Percentiles rank a stretch among this genome's conserved stretches.
These are phyloP conservation scores for Mycena crocata DNA, from an alignment of 768 basidiomycete species.

Conservation along the genomic window DNA sequence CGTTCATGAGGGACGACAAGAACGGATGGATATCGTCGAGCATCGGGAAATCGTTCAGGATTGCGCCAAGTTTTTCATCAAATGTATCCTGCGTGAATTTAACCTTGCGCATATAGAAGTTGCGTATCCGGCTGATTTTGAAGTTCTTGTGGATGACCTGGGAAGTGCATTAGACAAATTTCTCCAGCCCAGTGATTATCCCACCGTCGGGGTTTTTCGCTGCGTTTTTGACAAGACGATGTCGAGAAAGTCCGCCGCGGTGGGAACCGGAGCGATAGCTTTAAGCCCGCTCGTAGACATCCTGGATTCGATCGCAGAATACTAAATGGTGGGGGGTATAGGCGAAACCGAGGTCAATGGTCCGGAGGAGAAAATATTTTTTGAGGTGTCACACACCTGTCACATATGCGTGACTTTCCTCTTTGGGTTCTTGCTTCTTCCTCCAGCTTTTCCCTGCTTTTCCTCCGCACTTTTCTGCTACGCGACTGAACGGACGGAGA, in stretches of 20 bases:
- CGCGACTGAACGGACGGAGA: too few relatives aligned
- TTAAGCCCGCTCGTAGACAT: conserved; percentile 93
- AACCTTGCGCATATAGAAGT: conserved; percentile 99
- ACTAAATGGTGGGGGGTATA: not conserved
- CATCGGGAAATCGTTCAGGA: conserved; percentile 96
- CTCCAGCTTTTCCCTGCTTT: too few relatives aligned
- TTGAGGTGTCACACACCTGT: too few relatives aligned
- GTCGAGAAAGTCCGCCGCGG: conserved; percentile 93
- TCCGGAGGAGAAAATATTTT: not conserved
- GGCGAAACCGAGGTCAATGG: conserved; percentile 1
- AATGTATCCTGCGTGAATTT: conserved; percentile 98
- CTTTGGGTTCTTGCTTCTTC: too few relatives aligned
- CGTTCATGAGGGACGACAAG: conserved; percentile 94
- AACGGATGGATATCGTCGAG: conserved; percentile 99
- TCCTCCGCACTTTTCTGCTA: too few relatives aligned
- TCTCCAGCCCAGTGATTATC: conserved; percentile 32
- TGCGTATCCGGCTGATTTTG: conserved; percentile 98
- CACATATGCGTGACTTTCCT: too few relatives aligned
- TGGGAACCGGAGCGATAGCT: conserved; percentile 98
- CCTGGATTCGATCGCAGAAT: not conserved
- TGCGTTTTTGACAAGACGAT: conserved; percentile 95
- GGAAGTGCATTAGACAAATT: conserved; percentile 1
- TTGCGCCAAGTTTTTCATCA: conserved; percentile 93
- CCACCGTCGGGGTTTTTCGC: conserved; percentile 95
- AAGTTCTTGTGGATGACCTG: conserved; percentile 99